These are phyloP conservation scores for Tetrahymena malaccensis DNA, from an alignment of 73 alveolate species.

Conservation along the genomic window DNA sequence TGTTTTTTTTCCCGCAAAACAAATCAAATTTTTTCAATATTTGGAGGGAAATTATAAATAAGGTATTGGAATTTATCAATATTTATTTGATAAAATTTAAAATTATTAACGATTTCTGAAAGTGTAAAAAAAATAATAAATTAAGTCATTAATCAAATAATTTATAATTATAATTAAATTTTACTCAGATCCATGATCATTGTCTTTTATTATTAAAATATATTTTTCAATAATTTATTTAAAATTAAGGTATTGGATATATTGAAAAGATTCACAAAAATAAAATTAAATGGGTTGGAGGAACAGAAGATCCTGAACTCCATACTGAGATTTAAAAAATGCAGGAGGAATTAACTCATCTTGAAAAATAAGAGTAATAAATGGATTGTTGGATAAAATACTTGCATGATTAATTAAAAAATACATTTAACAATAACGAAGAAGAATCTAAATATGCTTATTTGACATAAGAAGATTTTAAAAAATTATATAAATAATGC, in stretches of 20 bases:
- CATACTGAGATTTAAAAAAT: constrained; percentile 13
- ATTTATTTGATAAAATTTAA: neutral
- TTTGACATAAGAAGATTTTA: constrained; percentile 48
- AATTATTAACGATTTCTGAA: neutral
- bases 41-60: neutral
- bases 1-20: neutral
- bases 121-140: too few species aligned
- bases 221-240: neutral
- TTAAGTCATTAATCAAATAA: too few species aligned
- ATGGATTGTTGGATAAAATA: constrained; percentile 53
- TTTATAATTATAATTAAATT: too few species aligned
- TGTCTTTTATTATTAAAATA: too few species aligned
- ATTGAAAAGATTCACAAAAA: constrained; percentile 47
- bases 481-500: constrained; percentile 5
- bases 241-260: constrained; percentile 26
- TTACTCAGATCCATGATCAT: too few species aligned
- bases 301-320: constrained; percentile 32
- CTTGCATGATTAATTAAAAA: constrained; percentile 22
- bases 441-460: constrained; percentile 43
- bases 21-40: neutral
- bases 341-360: constrained; percentile 29
- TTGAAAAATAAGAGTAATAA: constrained; percentile 33
- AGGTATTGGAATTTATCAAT: neutral
- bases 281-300: constrained; percentile 53
- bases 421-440: constrained; percentile 33